These are phyloP conservation scores for Colletotrichum sublineola DNA, from an alignment of 2,329 filamentous ascomycete species.

Conservation along the genomic window DNA sequence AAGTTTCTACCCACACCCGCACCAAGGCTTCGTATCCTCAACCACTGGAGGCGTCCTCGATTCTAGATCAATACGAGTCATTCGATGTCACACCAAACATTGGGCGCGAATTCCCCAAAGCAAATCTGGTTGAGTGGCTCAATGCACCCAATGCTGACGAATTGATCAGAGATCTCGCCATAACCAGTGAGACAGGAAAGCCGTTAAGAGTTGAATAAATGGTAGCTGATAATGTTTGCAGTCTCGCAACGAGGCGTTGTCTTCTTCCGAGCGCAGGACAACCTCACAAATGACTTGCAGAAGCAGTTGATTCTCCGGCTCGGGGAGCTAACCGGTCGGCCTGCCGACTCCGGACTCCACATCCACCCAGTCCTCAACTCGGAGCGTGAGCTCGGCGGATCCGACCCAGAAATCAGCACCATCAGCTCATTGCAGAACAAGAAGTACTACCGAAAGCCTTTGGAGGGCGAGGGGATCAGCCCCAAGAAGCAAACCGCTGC, in stretches of 20 bases:
- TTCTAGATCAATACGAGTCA: conserved; percentile 58
- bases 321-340: conserved; percentile 71
- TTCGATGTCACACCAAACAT: conserved; percentile 68
- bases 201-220: not conserved
- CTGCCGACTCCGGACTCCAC: conserved; percentile 68
- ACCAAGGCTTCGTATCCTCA: conserved; percentile 24
- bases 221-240: conserved; percentile 45
- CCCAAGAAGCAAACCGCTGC: conserved; percentile 50
- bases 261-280: conserved; percentile 72
- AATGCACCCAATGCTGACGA: conserved; percentile 67
- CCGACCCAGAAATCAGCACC: conserved; percentile 69
- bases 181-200: conserved; percentile 62
- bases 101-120: conserved; percentile 65
- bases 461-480: conserved; percentile 46
- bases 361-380: conserved; percentile 71
- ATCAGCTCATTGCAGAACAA: conserved; percentile 66
- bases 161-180: conserved; percentile 70
- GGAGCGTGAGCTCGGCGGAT: conserved; percentile 63
- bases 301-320: conserved; percentile 71
- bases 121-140: conserved; percentile 67
- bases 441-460: conserved; percentile 51
- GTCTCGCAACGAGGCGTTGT: conserved; percentile 75
- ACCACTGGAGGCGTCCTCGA: conserved; percentile 53
- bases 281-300: conserved; percentile 69
- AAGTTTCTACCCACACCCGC: conserved; percentile 32